A percentile compares a stretch with the other conserved stretches of the same genome.
Conservation (phyloP, 306 rosid genomes). For the Prunus kanzakura region DNA sequence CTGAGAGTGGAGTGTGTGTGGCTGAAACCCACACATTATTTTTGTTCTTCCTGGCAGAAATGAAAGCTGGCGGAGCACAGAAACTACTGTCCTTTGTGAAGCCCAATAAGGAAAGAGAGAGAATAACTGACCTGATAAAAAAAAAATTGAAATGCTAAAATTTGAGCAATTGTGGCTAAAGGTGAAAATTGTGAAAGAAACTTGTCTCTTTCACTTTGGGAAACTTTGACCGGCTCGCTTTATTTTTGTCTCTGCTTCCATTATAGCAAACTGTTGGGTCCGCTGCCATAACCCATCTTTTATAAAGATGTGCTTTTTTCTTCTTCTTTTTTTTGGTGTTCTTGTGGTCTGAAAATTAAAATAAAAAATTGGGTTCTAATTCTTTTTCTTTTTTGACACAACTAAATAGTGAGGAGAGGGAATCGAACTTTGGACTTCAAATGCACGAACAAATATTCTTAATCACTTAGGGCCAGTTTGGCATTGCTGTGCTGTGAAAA, state of each 20-base stretch:
- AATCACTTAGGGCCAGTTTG: too few relatives aligned
- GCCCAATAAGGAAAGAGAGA: constrained; percentile 30
- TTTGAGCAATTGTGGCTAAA: constrained; percentile 1
- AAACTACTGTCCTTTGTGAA: constrained; percentile 34
- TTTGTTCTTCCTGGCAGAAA: constrained; percentile 35
- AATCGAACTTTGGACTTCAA: rapidly evolving
- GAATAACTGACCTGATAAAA: background rate
- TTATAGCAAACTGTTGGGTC: background rate
- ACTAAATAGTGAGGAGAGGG: background rate
- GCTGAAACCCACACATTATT: constrained; percentile 51
- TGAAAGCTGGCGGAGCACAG: constrained; percentile 42
- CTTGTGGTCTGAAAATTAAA: background rate
- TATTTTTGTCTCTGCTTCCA: background rate
- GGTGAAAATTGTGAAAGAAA: constrained; percentile 25
- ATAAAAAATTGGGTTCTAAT: too few relatives aligned
- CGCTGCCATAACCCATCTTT: background rate
- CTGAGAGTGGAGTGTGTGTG: constrained; percentile 24
- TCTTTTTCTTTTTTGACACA: too few relatives aligned
- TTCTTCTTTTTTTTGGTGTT: background rate
- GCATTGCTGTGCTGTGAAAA: too few relatives aligned
- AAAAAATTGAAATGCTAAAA: background rate
- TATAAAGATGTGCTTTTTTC: background rate
- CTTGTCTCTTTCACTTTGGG: constrained; percentile 24
- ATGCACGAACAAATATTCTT: rapidly evolving
- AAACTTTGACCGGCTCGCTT: constrained; percentile 29